A percentile compares a stretch with the other conserved stretches of the same genome.
These are phyloP conservation scores for Kodamaea plutei DNA, from an alignment of 1,139 yeast genomes.

Conservation along the genomic window DNA sequence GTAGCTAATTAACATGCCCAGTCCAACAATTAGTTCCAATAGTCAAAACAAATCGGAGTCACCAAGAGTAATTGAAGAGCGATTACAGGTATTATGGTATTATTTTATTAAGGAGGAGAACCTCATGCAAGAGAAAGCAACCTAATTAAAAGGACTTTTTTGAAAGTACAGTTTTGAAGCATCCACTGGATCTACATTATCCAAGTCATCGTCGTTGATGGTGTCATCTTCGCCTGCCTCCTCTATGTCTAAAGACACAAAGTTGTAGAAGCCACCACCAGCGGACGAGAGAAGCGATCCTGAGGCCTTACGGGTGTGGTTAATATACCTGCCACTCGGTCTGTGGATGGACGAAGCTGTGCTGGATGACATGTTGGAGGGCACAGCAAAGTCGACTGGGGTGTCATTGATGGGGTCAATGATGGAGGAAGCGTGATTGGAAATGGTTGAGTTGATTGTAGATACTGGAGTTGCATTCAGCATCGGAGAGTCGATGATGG, in stretches of 20 bases:
- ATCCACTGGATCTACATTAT: slow-evolving; percentile 10
- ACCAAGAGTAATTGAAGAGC: too few species aligned
- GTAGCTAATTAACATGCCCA: too few species aligned
- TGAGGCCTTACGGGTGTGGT: slow-evolving; percentile 19
- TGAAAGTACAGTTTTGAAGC: slow-evolving; percentile 11
- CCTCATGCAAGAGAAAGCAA: too few species aligned
- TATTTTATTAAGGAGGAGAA: too few species aligned
- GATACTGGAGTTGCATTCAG: slow-evolving; percentile 32
- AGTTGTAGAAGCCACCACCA: slow-evolving; percentile 23
- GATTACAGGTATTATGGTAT: too few species aligned
- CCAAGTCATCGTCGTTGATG: slow-evolving; percentile 7
- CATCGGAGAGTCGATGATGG: slow-evolving; percentile 34
- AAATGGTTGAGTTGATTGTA: slow-evolving; percentile 22
- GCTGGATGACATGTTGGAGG: slow-evolving; percentile 14
- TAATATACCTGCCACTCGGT: slow-evolving; percentile 9
- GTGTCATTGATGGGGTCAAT: slow-evolving; percentile 41
- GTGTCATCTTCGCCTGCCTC: slow-evolving; percentile 27
- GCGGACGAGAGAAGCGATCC: slow-evolving; percentile 22
- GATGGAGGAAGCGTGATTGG: slow-evolving; percentile 19
- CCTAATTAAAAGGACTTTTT: slow-evolving; percentile 15
- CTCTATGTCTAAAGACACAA: slow-evolving; percentile 23
- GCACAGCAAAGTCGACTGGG: slow-evolving; percentile 39
- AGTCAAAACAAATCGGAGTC: too few species aligned
- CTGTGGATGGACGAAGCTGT: not conserved
- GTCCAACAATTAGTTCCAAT: too few species aligned